These are phyloP conservation scores for Fraxinus floribunda DNA, from an alignment of 305 asterid species.

Conservation along the genomic window DNA sequence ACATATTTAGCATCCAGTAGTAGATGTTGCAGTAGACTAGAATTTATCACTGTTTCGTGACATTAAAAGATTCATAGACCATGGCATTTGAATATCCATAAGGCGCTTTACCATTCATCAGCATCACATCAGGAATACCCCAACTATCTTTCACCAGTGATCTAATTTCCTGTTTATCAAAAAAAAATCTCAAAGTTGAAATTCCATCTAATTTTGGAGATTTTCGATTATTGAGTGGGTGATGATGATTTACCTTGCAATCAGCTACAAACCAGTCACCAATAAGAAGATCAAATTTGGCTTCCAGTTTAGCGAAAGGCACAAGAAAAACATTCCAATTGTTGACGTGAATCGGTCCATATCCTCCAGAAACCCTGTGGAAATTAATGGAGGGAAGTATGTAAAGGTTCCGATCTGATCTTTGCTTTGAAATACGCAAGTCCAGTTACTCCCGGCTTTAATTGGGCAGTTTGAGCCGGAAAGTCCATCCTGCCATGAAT, in stretches of 20 bases:
- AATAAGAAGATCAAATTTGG: slow-evolving; percentile 56
- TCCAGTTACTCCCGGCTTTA: slow-evolving; percentile 55
- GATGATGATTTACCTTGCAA: slow-evolving; percentile 32
- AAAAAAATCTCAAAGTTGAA: not conserved
- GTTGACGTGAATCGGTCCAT: slow-evolving; percentile 54
- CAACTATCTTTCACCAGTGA: not conserved
- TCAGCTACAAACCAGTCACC: slow-evolving; percentile 45
- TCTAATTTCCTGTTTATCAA: slow-evolving; percentile 28
- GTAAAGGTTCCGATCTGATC: slow-evolving; percentile 62
- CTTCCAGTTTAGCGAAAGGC: slow-evolving; percentile 50
- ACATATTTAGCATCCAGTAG: not conserved
- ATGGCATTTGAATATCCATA: slow-evolving; percentile 23
- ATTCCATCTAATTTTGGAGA: not conserved
- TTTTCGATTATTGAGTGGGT: not conserved
- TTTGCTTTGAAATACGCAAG: slow-evolving; percentile 48
- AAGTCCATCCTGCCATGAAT: slow-evolving; percentile 75
- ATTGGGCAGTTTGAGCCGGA: slow-evolving; percentile 66
- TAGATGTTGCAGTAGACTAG: not conserved
- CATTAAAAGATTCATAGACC: slow-evolving; percentile 40
- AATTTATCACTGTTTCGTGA: slow-evolving; percentile 23
- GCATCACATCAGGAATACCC: slow-evolving; percentile 33
- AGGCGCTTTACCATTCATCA: slow-evolving; percentile 72
- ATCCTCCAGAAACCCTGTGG: slow-evolving; percentile 62
- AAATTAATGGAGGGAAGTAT: slow-evolving; percentile 51
- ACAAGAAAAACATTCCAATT: slow-evolving; percentile 38